phyloP scores from a whole-genome alignment of 2,329 filamentous ascomycete species.

The Rosellinia necatrix region DNA sequence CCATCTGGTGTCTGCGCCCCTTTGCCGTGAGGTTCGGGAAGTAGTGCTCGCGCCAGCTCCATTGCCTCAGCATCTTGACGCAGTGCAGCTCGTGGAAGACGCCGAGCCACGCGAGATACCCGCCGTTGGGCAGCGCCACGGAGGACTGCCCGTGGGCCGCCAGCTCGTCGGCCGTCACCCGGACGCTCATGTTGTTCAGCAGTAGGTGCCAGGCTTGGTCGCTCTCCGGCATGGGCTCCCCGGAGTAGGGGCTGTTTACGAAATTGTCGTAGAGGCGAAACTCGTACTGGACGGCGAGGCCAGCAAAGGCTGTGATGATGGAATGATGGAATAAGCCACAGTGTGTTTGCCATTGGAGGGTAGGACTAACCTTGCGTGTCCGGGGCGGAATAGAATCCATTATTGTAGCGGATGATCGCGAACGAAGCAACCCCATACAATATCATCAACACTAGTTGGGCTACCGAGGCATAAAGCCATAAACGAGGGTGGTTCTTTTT shows the following conservation, averaged over 20 bases:
- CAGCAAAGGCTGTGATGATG: too few species aligned
- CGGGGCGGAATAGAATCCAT: too few species aligned
- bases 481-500: too few species aligned
- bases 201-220: slow-evolving; percentile 2
- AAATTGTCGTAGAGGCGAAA: too few species aligned
- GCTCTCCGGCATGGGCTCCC: background rate
- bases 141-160: background rate
- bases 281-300: too few species aligned
- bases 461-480: too few species aligned
- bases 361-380: too few species aligned
- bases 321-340: too few species aligned
- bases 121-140: background rate
- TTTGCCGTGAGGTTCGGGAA: background rate
- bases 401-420: too few species aligned
- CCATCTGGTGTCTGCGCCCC: background rate
- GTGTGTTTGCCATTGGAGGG: too few species aligned
- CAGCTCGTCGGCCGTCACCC: background rate
- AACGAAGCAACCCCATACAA: too few species aligned
- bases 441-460: too few species aligned
- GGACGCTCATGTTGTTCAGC: background rate
- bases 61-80: background rate
- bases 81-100: slow-evolving; percentile 8
- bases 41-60: slow-evolving; percentile 1
- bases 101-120: background rate
- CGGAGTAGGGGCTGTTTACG: background rate